Conservation (phyloP, 1,139 yeast species). For the Candida tropicalis region DNA sequence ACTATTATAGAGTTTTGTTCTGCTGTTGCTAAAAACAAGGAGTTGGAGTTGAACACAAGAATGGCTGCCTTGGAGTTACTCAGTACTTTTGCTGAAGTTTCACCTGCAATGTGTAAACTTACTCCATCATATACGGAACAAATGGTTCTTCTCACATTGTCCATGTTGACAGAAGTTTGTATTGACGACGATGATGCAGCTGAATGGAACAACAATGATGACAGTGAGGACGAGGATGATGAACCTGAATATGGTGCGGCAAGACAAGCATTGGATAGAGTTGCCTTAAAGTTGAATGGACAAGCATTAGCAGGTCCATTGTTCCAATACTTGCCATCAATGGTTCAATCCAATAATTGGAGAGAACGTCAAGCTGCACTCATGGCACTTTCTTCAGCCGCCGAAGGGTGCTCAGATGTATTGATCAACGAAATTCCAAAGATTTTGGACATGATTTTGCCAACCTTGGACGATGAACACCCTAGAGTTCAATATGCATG, state of each 20-base stretch:
- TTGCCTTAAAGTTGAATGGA: constrained; percentile 82
- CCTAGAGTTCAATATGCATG: constrained; percentile 97
- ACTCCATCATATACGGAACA: constrained; percentile 72
- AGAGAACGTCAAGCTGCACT: constrained; percentile 95
- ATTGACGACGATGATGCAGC: constrained; percentile 84
- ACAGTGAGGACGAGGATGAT: constrained; percentile 78
- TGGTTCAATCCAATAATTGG: constrained; percentile 81
- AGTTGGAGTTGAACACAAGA: constrained; percentile 77
- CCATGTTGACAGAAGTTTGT: constrained; percentile 93
- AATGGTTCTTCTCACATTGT: constrained; percentile 72
- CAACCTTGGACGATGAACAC: constrained; percentile 79
- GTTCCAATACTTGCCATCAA: constrained; percentile 81
- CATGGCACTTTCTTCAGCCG: constrained; percentile 95
- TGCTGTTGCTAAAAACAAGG: constrained; percentile 77
- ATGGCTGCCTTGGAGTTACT: constrained; percentile 85
- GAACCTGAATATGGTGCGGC: constrained; percentile 92
- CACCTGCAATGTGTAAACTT: constrained; percentile 92
- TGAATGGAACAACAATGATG: constrained; percentile 83
- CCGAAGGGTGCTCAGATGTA: constrained; percentile 95
- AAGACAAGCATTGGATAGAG: constrained; percentile 89
- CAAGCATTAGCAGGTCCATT: constrained; percentile 81
- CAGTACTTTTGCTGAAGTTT: constrained; percentile 88
- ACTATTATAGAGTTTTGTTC: constrained; percentile 84
- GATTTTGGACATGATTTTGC: constrained; percentile 80
- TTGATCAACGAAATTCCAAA: constrained; percentile 80